Evolutionary conservation across 1,139 yeast species (phyloP).

Genomic region (Spencermartinsiella ligniputridi): DNA sequence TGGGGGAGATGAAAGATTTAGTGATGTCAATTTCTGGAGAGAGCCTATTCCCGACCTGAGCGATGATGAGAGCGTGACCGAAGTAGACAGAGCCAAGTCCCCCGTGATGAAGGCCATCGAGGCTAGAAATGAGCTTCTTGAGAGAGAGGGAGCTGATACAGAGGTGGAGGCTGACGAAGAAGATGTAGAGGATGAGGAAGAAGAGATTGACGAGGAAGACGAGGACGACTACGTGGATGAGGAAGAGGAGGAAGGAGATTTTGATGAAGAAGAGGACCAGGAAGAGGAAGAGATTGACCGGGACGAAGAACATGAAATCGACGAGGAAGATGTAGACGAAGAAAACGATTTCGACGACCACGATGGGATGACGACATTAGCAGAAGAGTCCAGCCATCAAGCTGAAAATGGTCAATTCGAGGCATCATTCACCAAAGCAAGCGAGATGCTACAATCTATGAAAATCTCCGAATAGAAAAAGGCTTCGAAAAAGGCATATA

Average conservation of each 20-base stretch:
- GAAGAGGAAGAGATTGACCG: constrained; percentile 26
- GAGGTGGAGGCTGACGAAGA: constrained; percentile 23
- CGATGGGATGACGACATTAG: neutral
- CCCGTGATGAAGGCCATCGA: constrained; percentile 6
- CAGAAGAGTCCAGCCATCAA: neutral
- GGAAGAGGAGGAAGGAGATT: constrained; percentile 31
- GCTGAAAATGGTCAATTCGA: neutral
- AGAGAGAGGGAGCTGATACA: constrained; percentile 15
- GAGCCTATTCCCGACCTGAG: constrained; percentile 67
- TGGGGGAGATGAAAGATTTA: constrained; percentile 49
- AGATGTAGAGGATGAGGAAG: constrained; percentile 14
- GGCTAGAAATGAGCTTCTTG: constrained; percentile 6
- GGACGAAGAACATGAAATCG: neutral
- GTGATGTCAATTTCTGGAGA: constrained; percentile 91
- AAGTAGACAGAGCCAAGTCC: constrained; percentile 13
- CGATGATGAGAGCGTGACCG: constrained; percentile 42
- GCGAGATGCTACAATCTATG: neutral
- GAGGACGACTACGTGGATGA: constrained; percentile 21
- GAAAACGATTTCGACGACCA: neutral
- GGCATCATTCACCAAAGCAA: neutral
- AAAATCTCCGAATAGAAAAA: neutral
- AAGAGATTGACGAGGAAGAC: constrained; percentile 21
- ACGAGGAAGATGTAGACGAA: constrained; percentile 1
- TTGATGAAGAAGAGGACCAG: constrained; percentile 33
- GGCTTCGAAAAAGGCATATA: too few species aligned